A percentile compares a stretch with the other conserved stretches of the same genome.
phyloP scores from a whole-genome alignment of 2,329 filamentous ascomycete species.

The Epichloe aotearoae region DNA sequence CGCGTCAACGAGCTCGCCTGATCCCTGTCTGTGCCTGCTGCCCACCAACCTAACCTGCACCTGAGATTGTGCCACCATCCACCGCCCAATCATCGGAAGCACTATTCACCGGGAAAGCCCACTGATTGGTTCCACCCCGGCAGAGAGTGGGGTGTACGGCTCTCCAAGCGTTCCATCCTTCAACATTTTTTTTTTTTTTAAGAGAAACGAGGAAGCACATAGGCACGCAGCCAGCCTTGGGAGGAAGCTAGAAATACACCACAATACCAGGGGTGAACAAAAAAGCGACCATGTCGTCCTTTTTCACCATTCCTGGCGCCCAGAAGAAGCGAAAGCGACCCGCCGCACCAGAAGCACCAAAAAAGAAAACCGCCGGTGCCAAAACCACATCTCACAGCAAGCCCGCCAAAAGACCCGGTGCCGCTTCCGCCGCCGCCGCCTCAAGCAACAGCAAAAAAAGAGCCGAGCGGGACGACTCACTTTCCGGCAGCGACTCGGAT shows the following conservation, averaged over 20 bases:
- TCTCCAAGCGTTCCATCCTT: constrained; percentile 14
- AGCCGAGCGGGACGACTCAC: constrained; percentile 54
- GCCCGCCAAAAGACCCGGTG: constrained; percentile 9
- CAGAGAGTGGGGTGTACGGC: constrained; percentile 9
- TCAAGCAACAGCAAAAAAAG: constrained; percentile 29
- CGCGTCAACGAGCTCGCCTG: constrained; percentile 19
- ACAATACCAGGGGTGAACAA: background rate
- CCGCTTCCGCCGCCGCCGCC: constrained; percentile 19
- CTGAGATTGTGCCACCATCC: constrained; percentile 16
- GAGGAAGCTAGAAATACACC: background rate
- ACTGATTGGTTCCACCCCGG: constrained; percentile 13
- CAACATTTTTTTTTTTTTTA: constrained; percentile 19
- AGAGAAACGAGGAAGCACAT: background rate
- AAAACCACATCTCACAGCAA: constrained; percentile 25
- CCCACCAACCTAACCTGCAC: background rate
- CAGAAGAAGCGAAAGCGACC: constrained; percentile 82
- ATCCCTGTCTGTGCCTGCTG: background rate
- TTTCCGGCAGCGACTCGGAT: constrained; percentile 70
- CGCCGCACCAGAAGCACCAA: constrained; percentile 38
- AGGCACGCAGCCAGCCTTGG: background rate
- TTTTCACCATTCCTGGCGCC: constrained; percentile 79
- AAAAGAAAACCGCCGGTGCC: constrained; percentile 45
- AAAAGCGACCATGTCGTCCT: constrained; percentile 64
- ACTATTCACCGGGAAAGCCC: constrained; percentile 13
- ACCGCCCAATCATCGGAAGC: constrained; percentile 22